These are phyloP conservation scores for Cercospora canescens DNA, from an alignment of 2,329 filamentous ascomycete genomes.

Conservation along the genomic window DNA sequence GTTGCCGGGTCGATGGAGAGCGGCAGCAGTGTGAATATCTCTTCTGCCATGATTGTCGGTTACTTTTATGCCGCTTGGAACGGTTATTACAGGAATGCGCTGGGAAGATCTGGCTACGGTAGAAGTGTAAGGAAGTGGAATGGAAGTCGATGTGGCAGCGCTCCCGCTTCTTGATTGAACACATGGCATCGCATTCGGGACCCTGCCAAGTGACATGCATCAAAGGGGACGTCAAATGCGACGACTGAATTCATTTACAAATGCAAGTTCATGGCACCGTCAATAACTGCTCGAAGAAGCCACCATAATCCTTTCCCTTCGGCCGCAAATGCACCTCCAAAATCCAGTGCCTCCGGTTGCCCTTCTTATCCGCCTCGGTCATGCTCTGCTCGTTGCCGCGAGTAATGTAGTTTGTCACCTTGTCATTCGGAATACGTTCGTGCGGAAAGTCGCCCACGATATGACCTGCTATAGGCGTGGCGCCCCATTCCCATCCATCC, in stretches of 20 bases:
- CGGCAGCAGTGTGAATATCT: conserved; percentile 24
- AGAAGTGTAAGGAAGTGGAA: not conserved
- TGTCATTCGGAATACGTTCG: conserved; percentile 53
- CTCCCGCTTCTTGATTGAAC: not conserved
- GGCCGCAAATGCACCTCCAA: conserved; percentile 52
- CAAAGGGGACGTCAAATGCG: not conserved
- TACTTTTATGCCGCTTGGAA: not conserved
- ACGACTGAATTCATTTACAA: not conserved
- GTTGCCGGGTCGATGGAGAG: conserved; percentile 78
- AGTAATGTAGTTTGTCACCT: conserved; percentile 47
- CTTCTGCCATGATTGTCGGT: not conserved
- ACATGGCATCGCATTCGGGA: not conserved
- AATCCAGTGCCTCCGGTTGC: conserved; percentile 51
- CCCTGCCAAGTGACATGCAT: not conserved
- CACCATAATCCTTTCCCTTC: conserved; percentile 40
- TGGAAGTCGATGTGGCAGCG: not conserved
- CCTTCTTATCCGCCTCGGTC: conserved; percentile 42
- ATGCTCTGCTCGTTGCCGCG: conserved; percentile 47
- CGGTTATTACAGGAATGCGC: not conserved
- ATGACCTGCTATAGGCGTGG: conserved; percentile 47
- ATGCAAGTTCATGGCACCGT: conserved; percentile 5
- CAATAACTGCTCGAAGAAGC: conserved; percentile 45
- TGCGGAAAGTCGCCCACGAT: conserved; percentile 54
- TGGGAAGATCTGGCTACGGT: not conserved
- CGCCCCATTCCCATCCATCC: conserved; percentile 49